These are phyloP conservation scores for Coemansia sp. DNA, from an alignment of 192 early-diverging fungal species.

Conservation along the genomic window DNA sequence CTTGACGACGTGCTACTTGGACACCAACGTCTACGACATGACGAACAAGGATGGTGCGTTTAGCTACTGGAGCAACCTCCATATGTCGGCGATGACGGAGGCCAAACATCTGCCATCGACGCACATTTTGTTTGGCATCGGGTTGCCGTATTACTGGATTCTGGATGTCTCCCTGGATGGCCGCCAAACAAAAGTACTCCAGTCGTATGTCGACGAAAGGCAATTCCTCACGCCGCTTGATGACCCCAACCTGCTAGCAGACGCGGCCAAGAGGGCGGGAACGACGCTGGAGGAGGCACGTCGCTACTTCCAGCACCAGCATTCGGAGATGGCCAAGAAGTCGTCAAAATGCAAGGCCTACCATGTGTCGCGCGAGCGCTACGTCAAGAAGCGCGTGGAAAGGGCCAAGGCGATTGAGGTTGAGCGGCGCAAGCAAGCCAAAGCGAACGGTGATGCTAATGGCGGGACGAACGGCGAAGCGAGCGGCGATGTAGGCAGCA, in stretches of 20 bases:
- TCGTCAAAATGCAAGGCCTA: background rate
- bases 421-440: background rate
- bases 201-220: conserved; percentile 12
- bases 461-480: background rate
- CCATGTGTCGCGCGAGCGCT: background rate
- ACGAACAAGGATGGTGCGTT: conserved; percentile 7
- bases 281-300: conserved; percentile 26
- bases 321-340: background rate
- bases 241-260: background rate
- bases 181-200: conserved; percentile 14
- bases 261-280: conserved; percentile 27
- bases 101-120: background rate
- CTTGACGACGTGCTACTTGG: conserved; percentile 13
- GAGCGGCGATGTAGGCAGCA: background rate
- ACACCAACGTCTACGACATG: conserved; percentile 30
- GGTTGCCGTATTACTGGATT: conserved; percentile 16
- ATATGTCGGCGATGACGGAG: conserved; percentile 11
- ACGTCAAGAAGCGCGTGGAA: background rate
- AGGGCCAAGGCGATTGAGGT: conserved; percentile 3
- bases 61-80: conserved; percentile 26
- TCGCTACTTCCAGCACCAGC: conserved; percentile 26
- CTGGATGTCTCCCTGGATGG: background rate
- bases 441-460: background rate
- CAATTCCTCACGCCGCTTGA: conserved; percentile 21
- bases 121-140: conserved; percentile 34